These are phyloP conservation scores for Chaetomiaceae sp. DNA, from an alignment of 2,329 filamentous ascomycete genomes.

Conservation along the genomic window DNA sequence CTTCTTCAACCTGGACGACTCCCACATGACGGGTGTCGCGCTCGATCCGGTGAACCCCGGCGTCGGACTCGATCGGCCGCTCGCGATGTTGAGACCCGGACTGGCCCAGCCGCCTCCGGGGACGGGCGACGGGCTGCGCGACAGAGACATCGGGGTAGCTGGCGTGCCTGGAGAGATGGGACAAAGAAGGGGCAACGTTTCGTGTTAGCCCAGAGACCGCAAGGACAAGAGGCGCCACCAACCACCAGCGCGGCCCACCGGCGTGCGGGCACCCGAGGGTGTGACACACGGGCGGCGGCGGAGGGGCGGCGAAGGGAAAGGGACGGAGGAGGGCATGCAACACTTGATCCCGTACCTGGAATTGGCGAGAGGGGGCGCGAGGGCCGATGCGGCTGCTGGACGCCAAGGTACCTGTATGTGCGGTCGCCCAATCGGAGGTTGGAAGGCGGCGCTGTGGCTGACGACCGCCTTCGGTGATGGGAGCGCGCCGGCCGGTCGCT, in stretches of 20 bases:
- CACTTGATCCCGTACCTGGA: constrained; percentile 52
- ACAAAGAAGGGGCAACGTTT: constrained; percentile 1
- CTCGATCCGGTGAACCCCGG: constrained; percentile 44
- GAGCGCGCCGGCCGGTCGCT: constrained; percentile 42
- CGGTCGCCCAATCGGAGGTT: constrained; percentile 30
- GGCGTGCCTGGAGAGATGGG: constrained; percentile 44
- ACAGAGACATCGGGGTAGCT: constrained; percentile 66
- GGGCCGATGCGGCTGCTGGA: constrained; percentile 34
- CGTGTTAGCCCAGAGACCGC: constrained; percentile 6
- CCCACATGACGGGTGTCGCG: constrained; percentile 66
- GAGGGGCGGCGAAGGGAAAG: constrained; percentile 2
- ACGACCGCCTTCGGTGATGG: constrained; percentile 47
- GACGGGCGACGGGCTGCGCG: constrained; percentile 79
- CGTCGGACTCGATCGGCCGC: constrained; percentile 62
- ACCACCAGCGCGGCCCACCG: not conserved
- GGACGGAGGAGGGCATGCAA: constrained; percentile 15
- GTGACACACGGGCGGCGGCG: constrained; percentile 14
- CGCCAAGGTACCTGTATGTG: constrained; percentile 33
- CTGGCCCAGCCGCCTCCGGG: constrained; percentile 85
- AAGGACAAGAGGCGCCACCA: no score
- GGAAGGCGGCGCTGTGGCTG: constrained; percentile 32
- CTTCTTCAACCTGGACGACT: constrained; percentile 65
- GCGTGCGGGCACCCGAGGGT: constrained; percentile 14
- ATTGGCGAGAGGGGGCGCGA: constrained; percentile 44
- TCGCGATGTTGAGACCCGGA: constrained; percentile 65